Conservation (phyloP, 805 yeast genomes). For the Hanseniaspora singularis region DNA sequence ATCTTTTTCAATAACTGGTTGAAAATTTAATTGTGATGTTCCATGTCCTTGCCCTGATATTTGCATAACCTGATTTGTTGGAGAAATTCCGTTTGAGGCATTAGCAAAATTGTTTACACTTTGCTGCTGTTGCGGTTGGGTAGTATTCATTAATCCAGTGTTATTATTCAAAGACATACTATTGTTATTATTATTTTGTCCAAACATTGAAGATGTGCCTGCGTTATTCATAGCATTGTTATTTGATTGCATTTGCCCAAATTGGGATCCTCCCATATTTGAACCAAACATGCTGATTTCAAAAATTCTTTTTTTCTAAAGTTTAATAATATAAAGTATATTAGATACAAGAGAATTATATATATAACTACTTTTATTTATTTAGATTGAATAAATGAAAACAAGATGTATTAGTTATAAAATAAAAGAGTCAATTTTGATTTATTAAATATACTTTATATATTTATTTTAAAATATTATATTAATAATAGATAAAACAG, state of each 20-base stretch:
- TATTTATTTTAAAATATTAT: too few species aligned
- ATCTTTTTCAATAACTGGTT: slow-evolving; percentile 63
- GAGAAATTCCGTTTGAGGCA: slow-evolving; percentile 20
- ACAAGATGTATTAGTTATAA: too few species aligned
- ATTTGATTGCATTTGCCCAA: slow-evolving; percentile 9
- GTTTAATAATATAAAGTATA: neutral
- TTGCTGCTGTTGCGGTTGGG: slow-evolving; percentile 20
- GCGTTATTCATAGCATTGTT: neutral
- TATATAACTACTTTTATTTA: too few species aligned
- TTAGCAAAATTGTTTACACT: slow-evolving; percentile 31
- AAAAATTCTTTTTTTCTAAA: neutral
- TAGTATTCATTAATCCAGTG: slow-evolving; percentile 21
- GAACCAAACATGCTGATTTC: slow-evolving; percentile 9
- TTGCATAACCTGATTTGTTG: slow-evolving; percentile 13
- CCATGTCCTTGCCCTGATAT: slow-evolving; percentile 33
- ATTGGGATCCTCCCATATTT: slow-evolving; percentile 9
- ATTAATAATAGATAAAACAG: too few species aligned
- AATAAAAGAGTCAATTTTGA: too few species aligned
- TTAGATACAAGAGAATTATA: neutral
- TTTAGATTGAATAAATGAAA: too few species aligned
- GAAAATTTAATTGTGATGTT: slow-evolving; percentile 59
- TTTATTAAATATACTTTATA: too few species aligned
- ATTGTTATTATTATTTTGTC: slow-evolving; percentile 17
- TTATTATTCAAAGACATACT: slow-evolving; percentile 24
- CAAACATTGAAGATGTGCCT: slow-evolving; percentile 8